Evolutionary conservation across 495 filamentous ascomycete species (phyloP).

Genomic region (Neurospora tetrasperma): DNA sequence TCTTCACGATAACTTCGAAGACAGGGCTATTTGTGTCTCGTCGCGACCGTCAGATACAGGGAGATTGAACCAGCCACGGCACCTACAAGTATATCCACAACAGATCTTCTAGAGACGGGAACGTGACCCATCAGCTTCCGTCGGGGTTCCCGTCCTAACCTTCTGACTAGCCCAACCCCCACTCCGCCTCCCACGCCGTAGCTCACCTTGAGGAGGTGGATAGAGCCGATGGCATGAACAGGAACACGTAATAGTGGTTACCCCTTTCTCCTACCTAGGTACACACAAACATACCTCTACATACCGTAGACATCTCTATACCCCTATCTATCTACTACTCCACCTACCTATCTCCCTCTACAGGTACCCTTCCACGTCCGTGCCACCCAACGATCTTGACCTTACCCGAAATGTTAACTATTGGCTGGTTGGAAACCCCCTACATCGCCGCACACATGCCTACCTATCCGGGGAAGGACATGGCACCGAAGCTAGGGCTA

Average conservation of each 20-base stretch:
- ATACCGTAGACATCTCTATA: background rate
- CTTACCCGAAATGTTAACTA: background rate
- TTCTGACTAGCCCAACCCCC: background rate
- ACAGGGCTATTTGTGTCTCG: background rate
- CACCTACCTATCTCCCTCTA: background rate
- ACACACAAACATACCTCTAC: background rate
- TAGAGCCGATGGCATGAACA: background rate
- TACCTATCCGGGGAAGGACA: background rate
- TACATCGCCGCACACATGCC: background rate
- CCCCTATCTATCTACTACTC: background rate
- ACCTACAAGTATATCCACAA: background rate
- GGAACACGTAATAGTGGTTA: background rate
- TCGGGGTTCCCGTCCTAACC: background rate
- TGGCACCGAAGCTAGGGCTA: background rate
- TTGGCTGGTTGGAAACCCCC: background rate
- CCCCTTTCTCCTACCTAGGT: background rate
- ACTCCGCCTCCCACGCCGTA: background rate
- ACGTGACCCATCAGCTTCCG: background rate
- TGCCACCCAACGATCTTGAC: background rate
- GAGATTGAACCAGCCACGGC: background rate
- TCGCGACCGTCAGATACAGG: background rate
- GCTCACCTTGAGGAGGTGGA: background rate
- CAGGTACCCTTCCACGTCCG: background rate
- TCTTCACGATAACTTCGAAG: background rate
- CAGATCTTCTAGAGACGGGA: background rate